Conservation (phyloP, 169 alveolate species). For the Neospora caninum region DNA sequence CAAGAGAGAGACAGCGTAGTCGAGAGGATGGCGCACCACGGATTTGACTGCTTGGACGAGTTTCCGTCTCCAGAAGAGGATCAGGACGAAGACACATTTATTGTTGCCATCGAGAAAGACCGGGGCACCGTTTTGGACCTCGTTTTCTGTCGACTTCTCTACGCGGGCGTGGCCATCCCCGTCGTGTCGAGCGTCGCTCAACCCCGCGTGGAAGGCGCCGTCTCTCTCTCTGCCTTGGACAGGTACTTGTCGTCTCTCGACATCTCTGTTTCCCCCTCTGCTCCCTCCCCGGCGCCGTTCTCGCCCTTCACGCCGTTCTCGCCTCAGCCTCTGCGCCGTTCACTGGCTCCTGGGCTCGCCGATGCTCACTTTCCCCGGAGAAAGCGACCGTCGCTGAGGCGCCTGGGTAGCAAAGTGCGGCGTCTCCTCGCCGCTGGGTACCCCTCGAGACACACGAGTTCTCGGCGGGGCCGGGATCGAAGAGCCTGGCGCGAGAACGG, state of each 20-base stretch:
- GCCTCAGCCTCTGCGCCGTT: neutral
- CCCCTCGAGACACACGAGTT: neutral
- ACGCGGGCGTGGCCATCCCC: neutral
- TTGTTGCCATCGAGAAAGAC: neutral
- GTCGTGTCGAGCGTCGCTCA: neutral
- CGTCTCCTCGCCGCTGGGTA: neutral
- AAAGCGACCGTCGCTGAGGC: neutral
- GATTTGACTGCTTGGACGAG: neutral
- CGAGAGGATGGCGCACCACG: neutral
- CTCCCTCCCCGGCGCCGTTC: neutral
- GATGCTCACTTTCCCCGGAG: neutral
- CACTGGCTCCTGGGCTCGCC: neutral
- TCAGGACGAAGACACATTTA: neutral
- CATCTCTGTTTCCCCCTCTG: neutral
- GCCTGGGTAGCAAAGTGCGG: neutral
- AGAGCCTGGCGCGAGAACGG: neutral
- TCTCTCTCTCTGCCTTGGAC: neutral
- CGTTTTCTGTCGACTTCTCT: neutral
- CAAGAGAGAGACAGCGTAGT: neutral
- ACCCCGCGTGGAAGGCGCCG: neutral
- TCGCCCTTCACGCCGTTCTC: neutral
- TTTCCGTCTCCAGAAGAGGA: neutral
- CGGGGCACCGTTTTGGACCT: neutral
- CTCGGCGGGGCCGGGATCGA: neutral
- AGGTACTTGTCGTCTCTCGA: neutral